Conservation (phyloP, 2,329 filamentous ascomycete species). For the Thelonectria blattea region DNA sequence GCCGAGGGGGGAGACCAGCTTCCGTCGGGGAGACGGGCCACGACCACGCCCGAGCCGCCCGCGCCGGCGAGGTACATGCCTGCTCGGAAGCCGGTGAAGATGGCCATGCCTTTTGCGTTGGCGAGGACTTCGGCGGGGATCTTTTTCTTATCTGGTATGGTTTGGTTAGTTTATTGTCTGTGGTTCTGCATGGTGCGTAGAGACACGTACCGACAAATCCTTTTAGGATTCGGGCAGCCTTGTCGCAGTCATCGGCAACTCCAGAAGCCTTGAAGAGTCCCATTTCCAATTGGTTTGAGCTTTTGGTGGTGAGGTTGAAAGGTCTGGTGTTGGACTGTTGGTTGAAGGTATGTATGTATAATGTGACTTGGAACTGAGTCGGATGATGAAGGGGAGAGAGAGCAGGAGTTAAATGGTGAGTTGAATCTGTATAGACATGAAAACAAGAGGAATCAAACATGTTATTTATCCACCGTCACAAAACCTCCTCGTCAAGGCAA, state of each 20-base stretch:
- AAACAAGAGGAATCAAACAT: background rate
- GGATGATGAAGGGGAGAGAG: background rate
- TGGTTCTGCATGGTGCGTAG: too few relatives aligned
- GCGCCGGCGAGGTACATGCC: slow-evolving; percentile 64
- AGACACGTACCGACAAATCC: slow-evolving; percentile 17
- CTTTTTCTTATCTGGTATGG: slow-evolving; percentile 19
- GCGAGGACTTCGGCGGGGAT: slow-evolving; percentile 54
- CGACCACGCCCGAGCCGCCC: slow-evolving; percentile 60
- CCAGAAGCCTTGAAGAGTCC: slow-evolving; percentile 19
- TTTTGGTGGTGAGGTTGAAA: background rate
- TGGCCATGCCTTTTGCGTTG: slow-evolving; percentile 61
- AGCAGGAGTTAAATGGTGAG: background rate
- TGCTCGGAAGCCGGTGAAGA: slow-evolving; percentile 65
- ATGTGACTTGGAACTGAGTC: background rate
- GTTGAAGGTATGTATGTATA: background rate
- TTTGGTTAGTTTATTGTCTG: background rate
- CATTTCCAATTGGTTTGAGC: slow-evolving; percentile 4
- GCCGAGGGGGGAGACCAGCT: slow-evolving; percentile 74
- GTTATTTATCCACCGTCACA: background rate
- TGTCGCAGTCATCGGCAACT: slow-evolving; percentile 20
- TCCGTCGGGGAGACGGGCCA: slow-evolving; percentile 58
- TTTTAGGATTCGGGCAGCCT: slow-evolving; percentile 22
- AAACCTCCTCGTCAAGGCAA: background rate
- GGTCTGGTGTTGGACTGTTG: too few relatives aligned
- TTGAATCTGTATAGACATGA: background rate